Evolutionary conservation across 805 yeast genomes (phyloP).

Genomic region (Monosporozyma yasuniensis): DNA sequence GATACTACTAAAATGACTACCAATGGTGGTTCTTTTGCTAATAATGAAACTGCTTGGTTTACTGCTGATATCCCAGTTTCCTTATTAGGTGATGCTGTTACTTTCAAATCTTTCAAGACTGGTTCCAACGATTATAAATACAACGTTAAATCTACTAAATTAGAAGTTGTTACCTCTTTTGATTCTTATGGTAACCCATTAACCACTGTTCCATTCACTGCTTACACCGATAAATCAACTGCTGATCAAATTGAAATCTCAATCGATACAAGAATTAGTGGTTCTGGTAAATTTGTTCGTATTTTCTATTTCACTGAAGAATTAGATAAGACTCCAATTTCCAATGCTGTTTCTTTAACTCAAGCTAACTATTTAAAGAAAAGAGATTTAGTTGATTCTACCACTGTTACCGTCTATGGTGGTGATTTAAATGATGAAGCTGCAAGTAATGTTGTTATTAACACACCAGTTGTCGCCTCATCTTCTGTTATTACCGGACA

Average conservation of each 20-base stretch:
- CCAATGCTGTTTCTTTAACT: conserved; percentile 8
- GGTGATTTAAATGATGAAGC: conserved; percentile 7
- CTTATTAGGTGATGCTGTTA: conserved; percentile 12
- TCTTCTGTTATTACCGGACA: background rate
- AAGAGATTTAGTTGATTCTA: conserved; percentile 10
- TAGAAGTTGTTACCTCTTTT: conserved; percentile 18
- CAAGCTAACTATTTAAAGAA: conserved; percentile 4
- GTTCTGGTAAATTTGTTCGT: conserved; percentile 22
- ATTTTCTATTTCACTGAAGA: conserved; percentile 17
- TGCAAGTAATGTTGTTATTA: background rate
- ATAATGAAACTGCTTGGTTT: conserved; percentile 23
- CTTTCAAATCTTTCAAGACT: conserved; percentile 16
- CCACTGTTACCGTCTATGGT: conserved; percentile 6
- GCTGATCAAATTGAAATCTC: conserved; percentile 12
- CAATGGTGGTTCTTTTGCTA: conserved; percentile 19
- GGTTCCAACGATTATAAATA: conserved; percentile 12
- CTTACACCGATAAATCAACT: conserved; percentile 21
- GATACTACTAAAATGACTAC: conserved; percentile 13
- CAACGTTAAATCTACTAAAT: conserved; percentile 12
- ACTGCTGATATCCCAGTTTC: conserved; percentile 22
- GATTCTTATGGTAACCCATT: conserved; percentile 23
- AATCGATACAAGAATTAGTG: conserved; percentile 19
- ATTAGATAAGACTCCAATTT: conserved; percentile 9
- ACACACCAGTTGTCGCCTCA: background rate
- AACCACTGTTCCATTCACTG: conserved; percentile 17